phyloP scores from a whole-genome alignment of 768 basidiomycete species.

The Collybia nuda region DNA sequence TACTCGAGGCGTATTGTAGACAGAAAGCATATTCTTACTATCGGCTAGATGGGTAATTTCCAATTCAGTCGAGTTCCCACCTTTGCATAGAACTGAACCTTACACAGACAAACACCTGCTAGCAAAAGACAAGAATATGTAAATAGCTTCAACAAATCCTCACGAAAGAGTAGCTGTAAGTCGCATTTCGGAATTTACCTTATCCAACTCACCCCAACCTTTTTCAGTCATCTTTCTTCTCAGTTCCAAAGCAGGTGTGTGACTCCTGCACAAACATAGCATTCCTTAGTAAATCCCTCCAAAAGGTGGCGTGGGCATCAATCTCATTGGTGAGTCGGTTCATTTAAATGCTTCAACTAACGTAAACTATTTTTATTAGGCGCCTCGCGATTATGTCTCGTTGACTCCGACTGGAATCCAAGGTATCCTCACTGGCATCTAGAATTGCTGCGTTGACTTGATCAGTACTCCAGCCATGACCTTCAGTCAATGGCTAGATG shows the following conservation, averaged over 20 bases:
- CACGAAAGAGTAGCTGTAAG: conserved; percentile 71
- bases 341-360: not conserved
- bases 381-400: conserved; percentile 80
- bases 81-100: not conserved
- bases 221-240: conserved; percentile 81
- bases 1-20: conserved; percentile 86
- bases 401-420: conserved; percentile 96
- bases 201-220: no score
- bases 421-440: conserved; percentile 41
- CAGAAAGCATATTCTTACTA: conserved; percentile 73
- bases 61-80: not conserved
- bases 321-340: conserved; percentile 70
- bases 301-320: conserved; percentile 88
- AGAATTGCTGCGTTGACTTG: no score
- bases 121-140: conserved; percentile 85
- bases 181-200: conserved; percentile 1
- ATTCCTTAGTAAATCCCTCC: not conserved
- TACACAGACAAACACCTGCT: conserved; percentile 65
- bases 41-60: conserved; percentile 80
- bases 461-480: conserved; percentile 60
- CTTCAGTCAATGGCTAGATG: conserved; percentile 97
- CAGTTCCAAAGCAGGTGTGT: conserved; percentile 81
- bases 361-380: conserved; percentile 26
- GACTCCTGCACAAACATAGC: not conserved
- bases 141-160: conserved; percentile 81